Evolutionary conservation across 768 basidiomycete species (phyloP).

Genomic region (Solioccasus polychromus): DNA sequence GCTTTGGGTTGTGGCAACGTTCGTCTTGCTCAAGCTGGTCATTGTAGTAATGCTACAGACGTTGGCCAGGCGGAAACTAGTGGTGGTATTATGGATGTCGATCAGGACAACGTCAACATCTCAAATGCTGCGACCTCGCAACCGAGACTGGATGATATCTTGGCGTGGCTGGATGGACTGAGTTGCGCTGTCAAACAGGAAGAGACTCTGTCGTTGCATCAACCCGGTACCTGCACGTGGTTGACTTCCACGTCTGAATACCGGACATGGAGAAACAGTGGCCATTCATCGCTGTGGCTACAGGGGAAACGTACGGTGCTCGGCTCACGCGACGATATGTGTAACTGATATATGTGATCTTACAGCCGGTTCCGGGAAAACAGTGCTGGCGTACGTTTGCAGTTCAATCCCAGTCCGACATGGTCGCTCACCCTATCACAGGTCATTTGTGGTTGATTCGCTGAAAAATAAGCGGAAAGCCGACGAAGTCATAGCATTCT

Average conservation of each 20-base stretch:
- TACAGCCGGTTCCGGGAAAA: slow-evolving; percentile 20
- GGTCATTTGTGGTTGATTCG: slow-evolving; percentile 9
- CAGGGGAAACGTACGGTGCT: slow-evolving; percentile 16
- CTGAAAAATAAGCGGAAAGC: not conserved
- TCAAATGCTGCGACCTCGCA: not conserved
- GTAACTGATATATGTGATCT: not conserved
- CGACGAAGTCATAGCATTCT: slow-evolving; percentile 2
- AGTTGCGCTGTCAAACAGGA: slow-evolving; percentile 13
- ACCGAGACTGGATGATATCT: slow-evolving; percentile 6
- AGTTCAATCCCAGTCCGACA: no score
- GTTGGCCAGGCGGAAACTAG: no score
- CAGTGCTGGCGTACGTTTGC: slow-evolving; percentile 14
- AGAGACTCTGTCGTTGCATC: slow-evolving; percentile 3
- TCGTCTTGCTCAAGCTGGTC: not conserved
- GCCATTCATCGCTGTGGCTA: slow-evolving; percentile 10
- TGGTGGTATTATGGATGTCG: no score
- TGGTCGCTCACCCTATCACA: not conserved
- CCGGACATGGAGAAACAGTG: slow-evolving; percentile 2
- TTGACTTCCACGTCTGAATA: slow-evolving; percentile 2
- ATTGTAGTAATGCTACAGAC: not conserved
- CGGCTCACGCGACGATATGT: not conserved
- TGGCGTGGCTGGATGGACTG: slow-evolving; percentile 11
- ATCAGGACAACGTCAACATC: not conserved
- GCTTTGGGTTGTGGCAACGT: not conserved
- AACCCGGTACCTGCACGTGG: slow-evolving; percentile 14